Evolutionary conservation across 2,329 filamentous ascomycete genomes (phyloP).

Genomic region (Pseudocercospora vitis): DNA sequence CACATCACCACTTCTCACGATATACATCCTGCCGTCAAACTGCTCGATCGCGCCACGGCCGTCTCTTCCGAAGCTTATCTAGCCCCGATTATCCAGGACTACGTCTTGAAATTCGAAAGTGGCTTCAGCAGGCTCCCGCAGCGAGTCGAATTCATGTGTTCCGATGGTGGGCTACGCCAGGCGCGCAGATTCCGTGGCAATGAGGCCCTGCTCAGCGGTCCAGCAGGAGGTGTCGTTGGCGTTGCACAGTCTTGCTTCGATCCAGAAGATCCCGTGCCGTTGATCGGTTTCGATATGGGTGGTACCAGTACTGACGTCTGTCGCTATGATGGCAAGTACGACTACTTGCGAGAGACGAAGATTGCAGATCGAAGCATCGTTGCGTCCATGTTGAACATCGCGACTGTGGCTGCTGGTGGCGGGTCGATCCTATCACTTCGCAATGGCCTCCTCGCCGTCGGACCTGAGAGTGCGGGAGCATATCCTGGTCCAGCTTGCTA

Average conservation of each 20-base stretch:
- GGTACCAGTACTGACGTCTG: constrained; percentile 39
- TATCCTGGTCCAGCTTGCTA: constrained; percentile 40
- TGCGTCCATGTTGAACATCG: constrained; percentile 37
- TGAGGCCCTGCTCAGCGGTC: constrained; percentile 37
- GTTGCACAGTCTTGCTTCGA: constrained; percentile 38
- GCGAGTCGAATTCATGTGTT: constrained; percentile 40
- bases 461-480: constrained; percentile 28
- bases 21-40: constrained; percentile 78
- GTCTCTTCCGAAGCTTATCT: constrained; percentile 64
- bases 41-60: constrained; percentile 69
- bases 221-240: constrained; percentile 41
- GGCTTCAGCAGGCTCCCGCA: constrained; percentile 34
- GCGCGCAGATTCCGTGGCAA: constrained; percentile 34
- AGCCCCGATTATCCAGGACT: constrained; percentile 72
- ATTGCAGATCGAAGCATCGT: constrained; percentile 37
- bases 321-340: constrained; percentile 36
- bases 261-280: constrained; percentile 23
- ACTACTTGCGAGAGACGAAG: constrained; percentile 37
- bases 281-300: constrained; percentile 35
- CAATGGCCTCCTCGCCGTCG: constrained; percentile 26
- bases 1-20: constrained; percentile 77
- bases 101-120: constrained; percentile 49
- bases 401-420: constrained; percentile 48
- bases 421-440: constrained; percentile 43
- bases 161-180: constrained; percentile 36